Percentiles rank a stretch among this genome's conserved stretches.
Conservation (phyloP, 1,139 yeast genomes). For the Petasospora rhodanensis region DNA sequence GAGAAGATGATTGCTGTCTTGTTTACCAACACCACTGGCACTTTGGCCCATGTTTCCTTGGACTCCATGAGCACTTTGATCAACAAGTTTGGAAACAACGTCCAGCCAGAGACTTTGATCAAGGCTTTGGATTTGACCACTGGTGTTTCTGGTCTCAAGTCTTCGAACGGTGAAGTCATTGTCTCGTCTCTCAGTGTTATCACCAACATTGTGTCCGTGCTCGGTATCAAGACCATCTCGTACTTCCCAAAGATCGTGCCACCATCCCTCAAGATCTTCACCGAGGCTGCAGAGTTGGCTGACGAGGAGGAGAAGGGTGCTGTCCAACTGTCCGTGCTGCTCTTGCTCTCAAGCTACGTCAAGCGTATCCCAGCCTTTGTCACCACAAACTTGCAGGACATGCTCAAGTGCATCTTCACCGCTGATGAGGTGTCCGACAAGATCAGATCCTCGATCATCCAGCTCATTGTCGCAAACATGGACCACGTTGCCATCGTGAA, state of each 20-base stretch:
- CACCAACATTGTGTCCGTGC: conserved; percentile 59
- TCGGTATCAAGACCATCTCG: conserved; percentile 87
- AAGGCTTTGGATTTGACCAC: conserved; percentile 50
- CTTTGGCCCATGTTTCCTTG: conserved; percentile 62
- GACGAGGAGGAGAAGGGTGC: conserved; percentile 28
- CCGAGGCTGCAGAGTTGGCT: conserved; percentile 33
- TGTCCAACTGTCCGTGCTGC: conserved; percentile 63
- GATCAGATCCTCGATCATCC: conserved; percentile 62
- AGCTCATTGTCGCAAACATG: conserved; percentile 61
- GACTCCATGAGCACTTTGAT: conserved; percentile 65
- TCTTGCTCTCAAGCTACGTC: conserved; percentile 69
- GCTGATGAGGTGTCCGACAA: conserved; percentile 54
- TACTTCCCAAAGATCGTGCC: conserved; percentile 81
- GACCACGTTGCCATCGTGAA: conserved; percentile 61
- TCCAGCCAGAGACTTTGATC: conserved; percentile 46
- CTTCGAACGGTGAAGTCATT: conserved; percentile 50
- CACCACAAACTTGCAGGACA: conserved; percentile 59
- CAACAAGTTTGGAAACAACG: conserved; percentile 52
- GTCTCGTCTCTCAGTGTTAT: conserved; percentile 73
- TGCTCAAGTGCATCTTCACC: conserved; percentile 53
- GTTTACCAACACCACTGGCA: conserved; percentile 41
- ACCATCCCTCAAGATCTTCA: conserved; percentile 62
- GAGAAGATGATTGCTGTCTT: conserved; percentile 44
- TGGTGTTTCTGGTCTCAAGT: conserved; percentile 48
- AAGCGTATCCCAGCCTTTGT: conserved; percentile 87